Evolutionary conservation across 805 yeast genomes (phyloP), one percentile per base, ranked within the genome.

Genomic region (Starmera caribaea): DNA sequence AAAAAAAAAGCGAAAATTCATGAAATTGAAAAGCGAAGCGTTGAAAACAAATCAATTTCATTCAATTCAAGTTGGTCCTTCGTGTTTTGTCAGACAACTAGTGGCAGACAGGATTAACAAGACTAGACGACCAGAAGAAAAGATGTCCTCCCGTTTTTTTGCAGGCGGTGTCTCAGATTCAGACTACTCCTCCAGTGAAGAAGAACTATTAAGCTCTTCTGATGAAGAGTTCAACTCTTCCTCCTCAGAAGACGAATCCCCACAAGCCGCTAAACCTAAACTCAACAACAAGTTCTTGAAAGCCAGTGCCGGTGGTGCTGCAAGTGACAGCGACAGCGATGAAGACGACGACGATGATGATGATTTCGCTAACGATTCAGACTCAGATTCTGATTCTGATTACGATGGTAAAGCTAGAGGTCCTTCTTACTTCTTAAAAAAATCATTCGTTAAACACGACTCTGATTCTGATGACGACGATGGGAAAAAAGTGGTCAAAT

Each of bases 101-200:
- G 4, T 12, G 11, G 16, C 26, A 32, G 16, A 13, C 8, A 11
- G 14, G 7, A n/a, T 8, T 10, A 16, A 32, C 13, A 7, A 15
- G 24, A 16, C n/a, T n/a, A n/a, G n/a, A n/a, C n/a, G 30, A 33
- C 26, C 40, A 27, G 26, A 30, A 15, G 6, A 3, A 32, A 29
- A 61, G 45, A 88, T 88, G 95, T 87, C 97, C 26, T 21, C 26
- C 53, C 84, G 95, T 68, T 90, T 92, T 75, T 92, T 92, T 70
- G 78, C 77, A 36, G 62, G 66, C 43, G 65, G 67, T 43, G 65
- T 58, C 30, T 64, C 67, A 37, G 71, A 66, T 48, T 62, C 67
- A 40, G 70, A 63, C 38, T 59, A 63, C 41, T 66, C 68, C 21
- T 61, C 71, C 10, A 59, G 65, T 28, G 74, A 66, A 36, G 73